Conservation (phyloP, 1,284 basidiomycete genomes). For the Mycosarcoma mackinlayi region DNA sequence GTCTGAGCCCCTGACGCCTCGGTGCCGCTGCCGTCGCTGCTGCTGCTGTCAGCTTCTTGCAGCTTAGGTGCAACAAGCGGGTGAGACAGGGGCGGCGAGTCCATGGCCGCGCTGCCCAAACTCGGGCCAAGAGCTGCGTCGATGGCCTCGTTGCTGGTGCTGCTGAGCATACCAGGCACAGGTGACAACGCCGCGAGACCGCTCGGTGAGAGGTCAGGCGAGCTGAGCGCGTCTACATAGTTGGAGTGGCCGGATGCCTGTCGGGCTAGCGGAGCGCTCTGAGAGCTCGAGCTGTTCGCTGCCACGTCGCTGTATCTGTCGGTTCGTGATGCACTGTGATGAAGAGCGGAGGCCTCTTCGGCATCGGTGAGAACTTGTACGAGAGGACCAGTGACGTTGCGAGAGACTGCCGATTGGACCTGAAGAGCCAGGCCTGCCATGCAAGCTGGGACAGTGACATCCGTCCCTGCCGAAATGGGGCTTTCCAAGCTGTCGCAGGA, state of each 20-base stretch:
- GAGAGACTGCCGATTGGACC: slow-evolving; percentile 44
- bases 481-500: slow-evolving; percentile 16
- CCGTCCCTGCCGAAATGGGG: slow-evolving; percentile 5
- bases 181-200: slow-evolving; percentile 1
- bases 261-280: slow-evolving; percentile 4
- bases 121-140: slow-evolving; percentile 13
- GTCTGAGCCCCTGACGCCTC: slow-evolving; percentile 39
- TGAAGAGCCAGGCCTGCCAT: slow-evolving; percentile 39
- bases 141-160: slow-evolving; percentile 19
- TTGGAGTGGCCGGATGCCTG: slow-evolving; percentile 15
- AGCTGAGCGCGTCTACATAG: slow-evolving; percentile 33
- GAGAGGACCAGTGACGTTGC: slow-evolving; percentile 42
- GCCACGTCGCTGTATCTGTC: neutral
- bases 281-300: neutral
- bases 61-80: slow-evolving; percentile 15
- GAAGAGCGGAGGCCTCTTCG: slow-evolving; percentile 22
- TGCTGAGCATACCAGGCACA: slow-evolving; percentile 8
- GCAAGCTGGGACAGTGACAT: slow-evolving; percentile 19
- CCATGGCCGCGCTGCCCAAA: neutral
- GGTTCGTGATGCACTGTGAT: slow-evolving; percentile 1
- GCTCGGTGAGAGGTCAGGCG: slow-evolving; percentile 15
- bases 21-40: slow-evolving; percentile 21
- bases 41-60: slow-evolving; percentile 22
- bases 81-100: neutral
- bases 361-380: slow-evolving; percentile 42